Percentiles rank a stretch among this genome's conserved stretches.
phyloP scores from a whole-genome alignment of 2,329 filamentous ascomycete species.

The Xylogone sp. region DNA sequence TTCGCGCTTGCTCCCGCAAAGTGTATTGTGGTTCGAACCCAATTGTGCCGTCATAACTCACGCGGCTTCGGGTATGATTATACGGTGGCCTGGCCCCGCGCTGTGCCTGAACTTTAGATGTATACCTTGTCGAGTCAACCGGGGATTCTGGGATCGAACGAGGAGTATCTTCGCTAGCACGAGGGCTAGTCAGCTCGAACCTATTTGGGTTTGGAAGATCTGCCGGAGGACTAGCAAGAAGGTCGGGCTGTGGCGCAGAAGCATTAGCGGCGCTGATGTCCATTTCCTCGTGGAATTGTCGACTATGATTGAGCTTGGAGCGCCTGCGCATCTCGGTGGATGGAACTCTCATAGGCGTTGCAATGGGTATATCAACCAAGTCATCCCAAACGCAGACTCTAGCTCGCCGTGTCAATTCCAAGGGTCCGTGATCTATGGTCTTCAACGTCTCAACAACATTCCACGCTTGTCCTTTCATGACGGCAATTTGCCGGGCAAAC shows the following conservation, averaged over 20 bases:
- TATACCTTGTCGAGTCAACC: slow-evolving; percentile 9
- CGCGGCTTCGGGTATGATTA: slow-evolving; percentile 22
- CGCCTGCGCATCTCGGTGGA: slow-evolving; percentile 79
- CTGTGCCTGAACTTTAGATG: slow-evolving; percentile 21
- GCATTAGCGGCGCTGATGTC: slow-evolving; percentile 76
- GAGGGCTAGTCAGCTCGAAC: slow-evolving; percentile 59
- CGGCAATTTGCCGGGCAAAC: slow-evolving; percentile 97
- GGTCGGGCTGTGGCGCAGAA: slow-evolving; percentile 56
- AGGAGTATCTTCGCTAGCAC: slow-evolving; percentile 21
- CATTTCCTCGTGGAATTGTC: slow-evolving; percentile 67
- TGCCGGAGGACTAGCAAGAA: slow-evolving; percentile 58
- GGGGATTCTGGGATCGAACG: slow-evolving; percentile 15
- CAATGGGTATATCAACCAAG: slow-evolving; percentile 90
- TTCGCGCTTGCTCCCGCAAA: slow-evolving; percentile 13
- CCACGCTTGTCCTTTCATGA: slow-evolving; percentile 99
- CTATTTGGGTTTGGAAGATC: slow-evolving; percentile 72
- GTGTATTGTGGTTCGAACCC: slow-evolving; percentile 15
- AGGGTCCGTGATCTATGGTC: slow-evolving; percentile 82
- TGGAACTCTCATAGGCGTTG: slow-evolving; percentile 81
- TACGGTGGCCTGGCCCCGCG: not conserved
- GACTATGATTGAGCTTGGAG: slow-evolving; percentile 41
- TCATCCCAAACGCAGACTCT: slow-evolving; percentile 98
- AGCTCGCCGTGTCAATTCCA: slow-evolving; percentile 86
- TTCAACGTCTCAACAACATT: slow-evolving; percentile 98
- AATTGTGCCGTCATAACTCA: slow-evolving; percentile 30